phyloP scores from a whole-genome alignment of 768 basidiomycete genomes.

The Russula olivacea region DNA sequence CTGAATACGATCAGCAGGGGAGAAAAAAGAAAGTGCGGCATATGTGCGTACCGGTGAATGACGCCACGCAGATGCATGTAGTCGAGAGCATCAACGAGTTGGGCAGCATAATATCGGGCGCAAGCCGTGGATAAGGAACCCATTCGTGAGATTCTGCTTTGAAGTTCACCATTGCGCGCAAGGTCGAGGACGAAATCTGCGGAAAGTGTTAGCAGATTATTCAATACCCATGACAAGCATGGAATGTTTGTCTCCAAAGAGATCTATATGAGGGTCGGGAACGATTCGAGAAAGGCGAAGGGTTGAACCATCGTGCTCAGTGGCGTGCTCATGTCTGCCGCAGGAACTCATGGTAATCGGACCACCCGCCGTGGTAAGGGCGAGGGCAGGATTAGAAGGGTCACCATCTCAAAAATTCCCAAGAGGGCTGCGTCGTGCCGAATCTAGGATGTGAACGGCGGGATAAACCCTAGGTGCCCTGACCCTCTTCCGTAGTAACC shows the following conservation, averaged over 20 bases:
- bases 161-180: slow-evolving; percentile 72
- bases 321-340: not conserved
- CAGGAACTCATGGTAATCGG: slow-evolving; percentile 7
- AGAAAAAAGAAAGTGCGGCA: slow-evolving; percentile 11
- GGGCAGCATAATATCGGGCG: slow-evolving; percentile 80
- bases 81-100: slow-evolving; percentile 80
- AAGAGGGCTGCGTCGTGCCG: not conserved
- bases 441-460: not conserved
- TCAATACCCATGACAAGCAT: not conserved
- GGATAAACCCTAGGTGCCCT: not conserved
- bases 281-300: slow-evolving; percentile 10
- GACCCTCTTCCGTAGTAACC: not conserved
- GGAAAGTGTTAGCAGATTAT: not conserved
- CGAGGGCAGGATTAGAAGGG: not conserved
- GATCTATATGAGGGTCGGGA: not conserved
- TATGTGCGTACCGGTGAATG: slow-evolving; percentile 61
- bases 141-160: slow-evolving; percentile 59
- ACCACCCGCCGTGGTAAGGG: not conserved
- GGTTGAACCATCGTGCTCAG: not conserved
- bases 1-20: slow-evolving; percentile 32
- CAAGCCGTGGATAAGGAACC: slow-evolving; percentile 84
- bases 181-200: slow-evolving; percentile 77
- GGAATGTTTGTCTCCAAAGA: not conserved
- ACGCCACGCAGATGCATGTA: slow-evolving; percentile 91
- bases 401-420: not conserved